Evolutionary conservation across 2,329 filamentous ascomycete genomes (phyloP), one percentile per base, ranked within the genome.

Genomic region (Xylaria sp.): DNA sequence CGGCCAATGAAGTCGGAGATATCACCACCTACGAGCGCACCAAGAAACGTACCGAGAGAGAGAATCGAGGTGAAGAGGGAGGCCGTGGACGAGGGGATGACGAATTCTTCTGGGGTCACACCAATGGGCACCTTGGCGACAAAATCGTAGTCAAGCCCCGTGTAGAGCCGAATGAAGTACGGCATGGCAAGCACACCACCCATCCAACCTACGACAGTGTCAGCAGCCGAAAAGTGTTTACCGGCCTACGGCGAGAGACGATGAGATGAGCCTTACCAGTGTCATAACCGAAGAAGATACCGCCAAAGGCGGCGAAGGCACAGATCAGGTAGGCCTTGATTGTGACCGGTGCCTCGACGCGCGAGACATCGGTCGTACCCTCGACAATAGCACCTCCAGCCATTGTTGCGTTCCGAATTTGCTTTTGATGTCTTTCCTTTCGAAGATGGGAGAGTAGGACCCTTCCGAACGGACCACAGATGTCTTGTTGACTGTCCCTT

Each of bases 271-370:
- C 40, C 70, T 69, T 67, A 68, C 90, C 90, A 41, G 89, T 90
- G 71, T 92, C 90, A 77, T 90, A 93, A 51, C 90, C 90, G 77
- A 92, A 90, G 80, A 92, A 89, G 77, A 91, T 90, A 76, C 86
- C 88, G 71, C 88, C 88, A 63, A 90, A 89, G 33, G 87, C 86
- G 62, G 88, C 88, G 66, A 90, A 90, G 66, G 86, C 87, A 76
- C 87, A 90, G 72, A 90, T 84, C 52, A 89, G 64, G 75, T 90
- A 90, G 58, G 87, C 87, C 80, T 88, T 87, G 77, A 85, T 77
- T 67, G 87, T 90, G 69, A 90, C 83, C 68, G 88, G 87, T 11
- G 88, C 87, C 80, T 90, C 88, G 72, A 90, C 83, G 65, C 83
- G 80, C 67, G 80, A 78, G 65, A 88, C 78, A 74, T 89, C 83